These are phyloP conservation scores for Cochlearia excelsa DNA, from an alignment of 345 rosid species.

Conservation along the genomic window DNA sequence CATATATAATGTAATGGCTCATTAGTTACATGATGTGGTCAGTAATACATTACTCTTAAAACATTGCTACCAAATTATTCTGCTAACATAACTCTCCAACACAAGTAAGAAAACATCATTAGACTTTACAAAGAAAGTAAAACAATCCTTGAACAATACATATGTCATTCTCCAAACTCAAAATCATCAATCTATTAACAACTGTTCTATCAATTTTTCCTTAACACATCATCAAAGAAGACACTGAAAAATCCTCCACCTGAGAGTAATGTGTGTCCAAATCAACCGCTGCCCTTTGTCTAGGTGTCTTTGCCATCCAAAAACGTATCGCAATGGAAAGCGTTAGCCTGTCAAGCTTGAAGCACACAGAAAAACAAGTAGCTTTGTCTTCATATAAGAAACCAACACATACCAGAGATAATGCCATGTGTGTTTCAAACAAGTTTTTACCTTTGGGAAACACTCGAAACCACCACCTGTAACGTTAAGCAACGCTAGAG, in stretches of 20 bases:
- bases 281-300: constrained; percentile 95
- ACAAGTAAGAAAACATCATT: not conserved
- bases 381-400: constrained; percentile 8
- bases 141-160: not conserved
- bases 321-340: constrained; percentile 83
- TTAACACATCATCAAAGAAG: not conserved
- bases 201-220: not conserved
- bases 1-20: not conserved
- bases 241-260: constrained; percentile 38
- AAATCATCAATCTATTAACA: not conserved
- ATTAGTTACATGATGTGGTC: not conserved
- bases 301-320: constrained; percentile 80
- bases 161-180: not conserved
- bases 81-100: not conserved
- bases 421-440: not conserved
- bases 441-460: constrained; percentile 70
- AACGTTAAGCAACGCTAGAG: constrained; percentile 86
- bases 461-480: constrained; percentile 98
- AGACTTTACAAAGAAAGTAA: not conserved
- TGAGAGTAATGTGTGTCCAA: constrained; percentile 89
- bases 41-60: not conserved
- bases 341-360: constrained; percentile 69
- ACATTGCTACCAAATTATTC: not conserved
- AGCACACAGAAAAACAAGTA: constrained; percentile 24
- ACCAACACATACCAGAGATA: constrained; percentile 5